A percentile compares a stretch with the other conserved stretches of the same genome.
Conservation (phyloP, 768 basidiomycete species). For the Rhodotorula graminis region DNA sequence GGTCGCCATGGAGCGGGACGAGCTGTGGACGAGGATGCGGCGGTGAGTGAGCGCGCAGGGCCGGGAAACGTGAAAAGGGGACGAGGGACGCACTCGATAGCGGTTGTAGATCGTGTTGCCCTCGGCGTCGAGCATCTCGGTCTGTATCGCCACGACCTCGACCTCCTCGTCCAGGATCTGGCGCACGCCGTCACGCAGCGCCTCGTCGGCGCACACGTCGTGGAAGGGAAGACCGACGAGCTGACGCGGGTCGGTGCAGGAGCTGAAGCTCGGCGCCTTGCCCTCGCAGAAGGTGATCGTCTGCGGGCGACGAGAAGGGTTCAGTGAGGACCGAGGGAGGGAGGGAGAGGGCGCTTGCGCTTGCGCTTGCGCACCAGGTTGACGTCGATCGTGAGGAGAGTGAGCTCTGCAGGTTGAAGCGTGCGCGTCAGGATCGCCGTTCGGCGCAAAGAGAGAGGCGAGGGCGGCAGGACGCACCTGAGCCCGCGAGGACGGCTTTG, state of each 20-base stretch:
- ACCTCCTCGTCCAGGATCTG: conserved; percentile 16
- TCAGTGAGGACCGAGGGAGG: no score
- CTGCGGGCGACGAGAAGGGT: no score
- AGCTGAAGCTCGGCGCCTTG: neutral
- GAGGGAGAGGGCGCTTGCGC: no score
- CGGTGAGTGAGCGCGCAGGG: no score
- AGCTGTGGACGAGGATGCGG: no score
- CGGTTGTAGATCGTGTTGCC: conserved; percentile 2
- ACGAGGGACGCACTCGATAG: conserved; percentile 10
- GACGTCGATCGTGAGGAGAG: conserved; percentile 16
- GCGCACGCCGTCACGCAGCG: conserved; percentile 2
- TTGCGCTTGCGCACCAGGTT: no score
- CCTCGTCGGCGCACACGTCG: neutral
- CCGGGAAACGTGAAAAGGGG: no score
- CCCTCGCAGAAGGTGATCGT: conserved; percentile 21
- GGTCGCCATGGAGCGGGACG: conserved; percentile 18
- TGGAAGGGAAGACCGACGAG: neutral
- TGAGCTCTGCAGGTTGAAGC: neutral
- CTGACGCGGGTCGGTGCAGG: no score
- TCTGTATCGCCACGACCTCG: neutral
- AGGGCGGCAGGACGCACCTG: neutral
- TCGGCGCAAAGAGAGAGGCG: neutral
- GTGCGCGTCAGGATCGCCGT: neutral
- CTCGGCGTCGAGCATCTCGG: neutral
- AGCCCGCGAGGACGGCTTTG: conserved; percentile 18